A percentile compares a stretch with the other conserved stretches of the same genome.
These are phyloP conservation scores for Fusarium scirpi DNA, from an alignment of 2,329 filamentous ascomycete species.

Conservation along the genomic window DNA sequence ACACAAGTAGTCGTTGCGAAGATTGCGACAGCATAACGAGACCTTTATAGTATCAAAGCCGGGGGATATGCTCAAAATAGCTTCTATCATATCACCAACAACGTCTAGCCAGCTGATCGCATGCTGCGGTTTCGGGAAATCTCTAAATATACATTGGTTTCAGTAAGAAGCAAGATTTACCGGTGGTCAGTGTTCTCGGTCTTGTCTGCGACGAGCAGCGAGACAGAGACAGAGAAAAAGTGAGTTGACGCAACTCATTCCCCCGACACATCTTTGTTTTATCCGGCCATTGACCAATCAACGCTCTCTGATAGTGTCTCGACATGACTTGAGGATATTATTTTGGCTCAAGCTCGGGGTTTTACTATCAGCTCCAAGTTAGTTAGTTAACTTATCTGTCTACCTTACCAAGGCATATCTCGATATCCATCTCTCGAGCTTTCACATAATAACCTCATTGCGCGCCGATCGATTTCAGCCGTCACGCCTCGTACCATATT, in stretches of 20 bases:
- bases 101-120: conserved; percentile 5
- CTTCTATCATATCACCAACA: conserved; percentile 15
- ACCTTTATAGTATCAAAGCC: conserved; percentile 13
- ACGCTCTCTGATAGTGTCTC: conserved; percentile 45
- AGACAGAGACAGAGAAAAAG: conserved; percentile 13
- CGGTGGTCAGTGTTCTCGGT: conserved; percentile 31
- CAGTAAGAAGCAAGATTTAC: not conserved
- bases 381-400: conserved; percentile 15
- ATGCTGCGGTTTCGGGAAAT: conserved; percentile 21
- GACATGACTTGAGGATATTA: conserved; percentile 40
- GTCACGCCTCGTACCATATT: conserved; percentile 5
- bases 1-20: conserved; percentile 35
- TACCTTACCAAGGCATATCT: conserved; percentile 16
- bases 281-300: conserved; percentile 51
- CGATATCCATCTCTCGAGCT: conserved; percentile 33
- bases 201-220: conserved; percentile 43
- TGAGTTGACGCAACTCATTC: conserved; percentile 44
- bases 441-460: conserved; percentile 38
- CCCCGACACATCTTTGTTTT: conserved; percentile 40
- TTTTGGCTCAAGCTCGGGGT: conserved; percentile 37
- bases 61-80: conserved; percentile 19
- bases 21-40: conserved; percentile 36
- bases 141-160: conserved; percentile 3
- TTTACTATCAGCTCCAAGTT: conserved; percentile 25
- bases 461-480: conserved; percentile 5